These are phyloP conservation scores for Penicillium roqueforti DNA, from an alignment of 495 filamentous ascomycete species.

Conservation along the genomic window DNA sequence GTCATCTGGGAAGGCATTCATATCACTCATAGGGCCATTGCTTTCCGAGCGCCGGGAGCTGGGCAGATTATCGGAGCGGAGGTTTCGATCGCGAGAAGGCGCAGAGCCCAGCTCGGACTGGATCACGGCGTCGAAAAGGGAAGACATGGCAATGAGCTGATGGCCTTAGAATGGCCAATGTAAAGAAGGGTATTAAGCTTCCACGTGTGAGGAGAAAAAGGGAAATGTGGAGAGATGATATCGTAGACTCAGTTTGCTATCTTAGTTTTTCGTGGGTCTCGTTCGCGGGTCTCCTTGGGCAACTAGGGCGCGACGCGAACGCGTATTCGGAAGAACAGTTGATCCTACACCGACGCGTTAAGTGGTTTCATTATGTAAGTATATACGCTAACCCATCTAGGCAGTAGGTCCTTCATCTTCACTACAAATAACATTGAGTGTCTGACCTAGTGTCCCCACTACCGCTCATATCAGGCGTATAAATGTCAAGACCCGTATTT, in stretches of 20 bases:
- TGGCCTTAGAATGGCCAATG: conserved; percentile 23
- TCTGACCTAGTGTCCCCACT: neutral
- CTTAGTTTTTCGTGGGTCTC: conserved; percentile 14
- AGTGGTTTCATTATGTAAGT: conserved; percentile 8
- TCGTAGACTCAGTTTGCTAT: conserved; percentile 7
- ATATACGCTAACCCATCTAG: neutral
- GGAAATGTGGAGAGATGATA: conserved; percentile 4
- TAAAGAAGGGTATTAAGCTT: conserved; percentile 8
- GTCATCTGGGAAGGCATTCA: conserved; percentile 56
- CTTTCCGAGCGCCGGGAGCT: conserved; percentile 50
- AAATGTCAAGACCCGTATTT: neutral
- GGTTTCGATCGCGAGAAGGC: conserved; percentile 28
- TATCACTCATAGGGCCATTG: conserved; percentile 53
- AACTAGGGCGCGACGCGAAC: conserved; percentile 10
- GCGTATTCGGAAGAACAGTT: conserved; percentile 5
- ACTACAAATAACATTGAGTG: neutral
- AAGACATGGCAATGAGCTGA: conserved; percentile 42
- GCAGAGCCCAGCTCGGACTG: conserved; percentile 48
- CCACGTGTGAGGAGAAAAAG: conserved; percentile 8
- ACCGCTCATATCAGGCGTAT: neutral
- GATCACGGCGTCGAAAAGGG: conserved; percentile 49
- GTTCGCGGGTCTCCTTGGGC: conserved; percentile 11
- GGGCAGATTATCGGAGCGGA: conserved; percentile 40
- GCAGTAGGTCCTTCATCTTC: neutral
- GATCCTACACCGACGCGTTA: conserved; percentile 7